Conservation (phyloP, 805 yeast genomes). For the Candida sanyiensis region DNA sequence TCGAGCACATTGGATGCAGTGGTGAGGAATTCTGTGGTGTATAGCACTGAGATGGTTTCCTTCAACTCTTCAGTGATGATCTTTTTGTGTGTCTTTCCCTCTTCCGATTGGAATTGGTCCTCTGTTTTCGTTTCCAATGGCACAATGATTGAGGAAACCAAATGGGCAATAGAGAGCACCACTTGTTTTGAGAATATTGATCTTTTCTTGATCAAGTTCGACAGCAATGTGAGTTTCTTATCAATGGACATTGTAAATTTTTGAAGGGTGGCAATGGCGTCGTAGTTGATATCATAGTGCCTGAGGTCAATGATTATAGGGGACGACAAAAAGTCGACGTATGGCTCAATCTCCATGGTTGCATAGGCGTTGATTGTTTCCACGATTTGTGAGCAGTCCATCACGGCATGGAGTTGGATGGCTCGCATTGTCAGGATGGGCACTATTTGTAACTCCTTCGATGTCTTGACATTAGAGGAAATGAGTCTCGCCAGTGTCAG, state of each 20-base stretch:
- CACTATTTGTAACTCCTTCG: background rate
- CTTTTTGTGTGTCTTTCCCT: slow-evolving; percentile 2
- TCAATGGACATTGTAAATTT: background rate
- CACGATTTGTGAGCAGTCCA: background rate
- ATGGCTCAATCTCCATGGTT: background rate
- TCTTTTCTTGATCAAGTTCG: slow-evolving; percentile 1
- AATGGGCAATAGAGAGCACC: slow-evolving; percentile 4
- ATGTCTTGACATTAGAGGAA: background rate
- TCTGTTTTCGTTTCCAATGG: background rate
- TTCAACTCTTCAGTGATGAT: slow-evolving; percentile 13
- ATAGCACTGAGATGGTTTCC: slow-evolving; percentile 13
- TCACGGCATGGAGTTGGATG: background rate
- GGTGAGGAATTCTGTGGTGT: slow-evolving; percentile 24
- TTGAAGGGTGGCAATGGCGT: background rate
- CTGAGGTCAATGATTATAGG: slow-evolving; percentile 8
- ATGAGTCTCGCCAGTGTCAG: slow-evolving; percentile 8
- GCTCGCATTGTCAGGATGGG: slow-evolving; percentile 5
- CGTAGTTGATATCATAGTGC: slow-evolving; percentile 4
- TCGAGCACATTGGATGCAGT: slow-evolving; percentile 16
- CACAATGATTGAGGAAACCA: slow-evolving; percentile 10
- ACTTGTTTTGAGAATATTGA: slow-evolving; percentile 1
- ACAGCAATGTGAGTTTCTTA: slow-evolving; percentile 5
- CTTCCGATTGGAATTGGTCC: too few relatives aligned
- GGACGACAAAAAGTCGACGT: slow-evolving; percentile 6
- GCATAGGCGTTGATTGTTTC: slow-evolving; percentile 7